Evolutionary conservation across 2,329 filamentous ascomycete genomes (phyloP), one percentile per base, ranked within the genome.

Genomic region (Akanthomyces uredinophilus): DNA sequence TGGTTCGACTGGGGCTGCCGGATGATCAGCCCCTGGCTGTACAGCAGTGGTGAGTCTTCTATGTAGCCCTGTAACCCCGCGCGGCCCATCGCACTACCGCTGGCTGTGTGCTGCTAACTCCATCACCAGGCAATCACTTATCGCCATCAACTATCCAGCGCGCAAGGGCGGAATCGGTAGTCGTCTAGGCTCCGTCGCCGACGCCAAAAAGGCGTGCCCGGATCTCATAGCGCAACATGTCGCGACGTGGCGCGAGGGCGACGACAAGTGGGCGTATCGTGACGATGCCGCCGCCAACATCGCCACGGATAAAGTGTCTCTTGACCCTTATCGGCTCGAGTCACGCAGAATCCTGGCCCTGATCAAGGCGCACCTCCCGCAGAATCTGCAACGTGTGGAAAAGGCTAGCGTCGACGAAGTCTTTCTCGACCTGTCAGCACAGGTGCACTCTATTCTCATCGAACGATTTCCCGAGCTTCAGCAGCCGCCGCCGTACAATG

Each of bases 401-500:
- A 99, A 98, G 73, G 95, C 94, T 20, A 89, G 92, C 70, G 90
- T 98, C 61, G 95, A 99, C 72, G 95, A 99, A 75, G 92, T 97
- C 10, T 99, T 97, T 71, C 78, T 98, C 64, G 95, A 99, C 74
- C 76, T 99, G 55, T 96, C 92, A 11, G 88, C 89, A 0, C 89
- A 97, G 64, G 83, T 97, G 3, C 90, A 96, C 73, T 81, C 82
- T 2, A 80, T 90, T 32, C 77, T 99, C 54, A 75, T 96, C 46
- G 81, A 90, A 67, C 80, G 90, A 57, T 96, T 92, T 73, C 87
- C 91, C 0, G 88, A 95, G 72, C 75, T 98, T 55, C 67, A 69
- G 13, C 70, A 65, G n/a, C 85, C 86, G 6, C 81, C 88, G n/a
- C 88, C 88, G 1, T 90, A 91, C 67, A 87, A 91, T 66, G 89